Evolutionary conservation across 1,284 basidiomycete species (phyloP).

Genomic region (Rhodotorula sp.): DNA sequence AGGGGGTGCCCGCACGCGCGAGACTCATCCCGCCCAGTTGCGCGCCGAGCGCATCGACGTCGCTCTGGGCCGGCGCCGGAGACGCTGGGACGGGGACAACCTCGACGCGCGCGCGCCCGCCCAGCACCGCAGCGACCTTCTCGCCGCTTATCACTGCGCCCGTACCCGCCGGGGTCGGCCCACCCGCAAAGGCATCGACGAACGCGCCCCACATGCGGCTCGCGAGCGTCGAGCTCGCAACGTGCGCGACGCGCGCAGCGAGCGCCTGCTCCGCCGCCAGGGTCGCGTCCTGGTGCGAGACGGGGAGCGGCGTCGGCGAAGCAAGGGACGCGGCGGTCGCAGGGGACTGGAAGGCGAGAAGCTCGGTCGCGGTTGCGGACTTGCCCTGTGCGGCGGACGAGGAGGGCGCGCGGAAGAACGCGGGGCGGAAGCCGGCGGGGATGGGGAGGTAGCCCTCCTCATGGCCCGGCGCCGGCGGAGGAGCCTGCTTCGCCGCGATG

Average conservation of each 20-base stretch:
- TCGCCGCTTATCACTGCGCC: constrained; percentile 49
- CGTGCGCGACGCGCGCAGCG: constrained; percentile 42
- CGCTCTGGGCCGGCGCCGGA: not conserved
- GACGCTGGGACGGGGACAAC: constrained; percentile 45
- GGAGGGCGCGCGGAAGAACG: constrained; percentile 38
- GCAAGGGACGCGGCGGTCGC: constrained; percentile 3
- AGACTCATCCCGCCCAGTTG: constrained; percentile 1
- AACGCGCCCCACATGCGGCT: constrained; percentile 53
- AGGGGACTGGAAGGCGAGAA: constrained; percentile 33
- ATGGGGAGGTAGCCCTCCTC: constrained; percentile 19
- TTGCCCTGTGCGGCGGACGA: not conserved
- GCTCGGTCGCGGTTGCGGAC: constrained; percentile 10
- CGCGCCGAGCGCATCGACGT: constrained; percentile 5
- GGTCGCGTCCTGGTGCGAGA: constrained; percentile 22
- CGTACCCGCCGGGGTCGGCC: not conserved
- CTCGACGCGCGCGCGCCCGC: constrained; percentile 51
- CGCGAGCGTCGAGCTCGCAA: constrained; percentile 52
- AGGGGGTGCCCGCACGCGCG: not conserved
- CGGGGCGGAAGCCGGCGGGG: constrained; percentile 41
- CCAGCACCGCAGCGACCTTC: constrained; percentile 54
- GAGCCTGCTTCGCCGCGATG: constrained; percentile 31
- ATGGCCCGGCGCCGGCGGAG: too few relatives aligned
- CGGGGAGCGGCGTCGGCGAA: not conserved
- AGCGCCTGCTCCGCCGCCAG: not conserved
- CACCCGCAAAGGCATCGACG: constrained; percentile 53